Evolutionary conservation across 2,329 filamentous ascomycete species (phyloP), one percentile per base, ranked within the genome.

Genomic region (Neobulgaria alba): DNA sequence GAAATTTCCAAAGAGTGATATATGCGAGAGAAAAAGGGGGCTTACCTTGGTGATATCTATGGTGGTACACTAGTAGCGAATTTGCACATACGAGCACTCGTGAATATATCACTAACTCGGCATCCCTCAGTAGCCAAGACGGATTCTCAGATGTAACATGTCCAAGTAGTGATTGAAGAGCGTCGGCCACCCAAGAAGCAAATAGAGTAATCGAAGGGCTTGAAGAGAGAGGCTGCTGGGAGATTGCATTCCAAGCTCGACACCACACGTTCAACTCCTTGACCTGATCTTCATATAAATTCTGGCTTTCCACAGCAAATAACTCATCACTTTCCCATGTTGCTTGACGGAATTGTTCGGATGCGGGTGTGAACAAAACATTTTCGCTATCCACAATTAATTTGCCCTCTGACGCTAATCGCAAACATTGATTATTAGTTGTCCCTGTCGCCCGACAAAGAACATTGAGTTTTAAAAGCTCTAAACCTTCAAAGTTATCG

Each of bases 271-370:
- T 26, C 7, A 26, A 7, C 12, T 26, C 23, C 23, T 12, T 26
- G 12, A 26, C 23, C 7, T 29, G 38, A 34, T 40, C 38, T 10
- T 10, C 23, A 10, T 26, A 40, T 7, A 40, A 21, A 35, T 40
- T 40, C 26, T 29, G 38, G 12, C 33, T 32, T 32, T 40, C 38
- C 9, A 40, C 31, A 10, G 38, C 38, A 35, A 40, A 40, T 9
- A 40, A 31, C 5, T 30, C 33, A 16, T 40, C 33, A 14, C 34
- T 32, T 12, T 20, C 4, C 9, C n/a, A 29, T 19, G 3, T 29
- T n/a, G 38, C 30, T 26, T 26, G 7, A 12, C 7, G 23, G 23
- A 26, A 26, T 7, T 26, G 23, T 7, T 26, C 23, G 23, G 23
- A 26, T 7, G 23, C 23, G 12, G 23, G 23, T 10, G 15, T 21